Percentiles rank a stretch among this genome's conserved stretches.
phyloP scores from a whole-genome alignment of 768 basidiomycete genomes.

The Psilocybe cyanescens region DNA sequence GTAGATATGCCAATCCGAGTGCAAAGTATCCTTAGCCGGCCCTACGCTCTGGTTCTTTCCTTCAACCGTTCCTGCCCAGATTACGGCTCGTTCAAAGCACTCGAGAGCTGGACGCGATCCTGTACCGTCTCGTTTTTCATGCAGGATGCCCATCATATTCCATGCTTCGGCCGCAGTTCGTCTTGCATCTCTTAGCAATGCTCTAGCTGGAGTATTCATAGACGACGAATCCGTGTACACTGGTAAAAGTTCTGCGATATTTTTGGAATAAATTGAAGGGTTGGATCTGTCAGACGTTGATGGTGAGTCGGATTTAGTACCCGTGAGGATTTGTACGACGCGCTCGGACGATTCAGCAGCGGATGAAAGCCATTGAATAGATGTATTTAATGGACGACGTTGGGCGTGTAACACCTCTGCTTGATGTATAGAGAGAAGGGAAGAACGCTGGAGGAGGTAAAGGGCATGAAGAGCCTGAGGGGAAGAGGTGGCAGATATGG shows the following conservation, averaged over 20 bases:
- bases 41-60: conserved; percentile 37
- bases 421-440: conserved; percentile 73
- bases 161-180: conserved; percentile 76
- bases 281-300: conserved; percentile 34
- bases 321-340: conserved; percentile 58
- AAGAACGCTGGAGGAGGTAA: conserved; percentile 72
- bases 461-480: conserved; percentile 66
- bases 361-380: conserved; percentile 57
- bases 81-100: conserved; percentile 72
- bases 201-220: conserved; percentile 57
- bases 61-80: conserved; percentile 60
- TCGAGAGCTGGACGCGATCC: conserved; percentile 47
- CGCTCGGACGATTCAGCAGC: conserved; percentile 74
- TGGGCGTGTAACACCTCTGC: conserved; percentile 72
- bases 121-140: conserved; percentile 46
- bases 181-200: conserved; percentile 69
- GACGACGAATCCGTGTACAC: conserved; percentile 49
- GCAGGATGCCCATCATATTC: conserved; percentile 71
- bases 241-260: conserved; percentile 39
- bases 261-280: conserved; percentile 21
- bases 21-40: conserved; percentile 56
- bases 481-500: conserved; percentile 46
- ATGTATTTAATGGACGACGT: conserved; percentile 39
- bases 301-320: conserved; percentile 35
- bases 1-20: conserved; percentile 63